These are phyloP conservation scores for Mycena vitilis DNA, from an alignment of 768 basidiomycete genomes.

Conservation along the genomic window DNA sequence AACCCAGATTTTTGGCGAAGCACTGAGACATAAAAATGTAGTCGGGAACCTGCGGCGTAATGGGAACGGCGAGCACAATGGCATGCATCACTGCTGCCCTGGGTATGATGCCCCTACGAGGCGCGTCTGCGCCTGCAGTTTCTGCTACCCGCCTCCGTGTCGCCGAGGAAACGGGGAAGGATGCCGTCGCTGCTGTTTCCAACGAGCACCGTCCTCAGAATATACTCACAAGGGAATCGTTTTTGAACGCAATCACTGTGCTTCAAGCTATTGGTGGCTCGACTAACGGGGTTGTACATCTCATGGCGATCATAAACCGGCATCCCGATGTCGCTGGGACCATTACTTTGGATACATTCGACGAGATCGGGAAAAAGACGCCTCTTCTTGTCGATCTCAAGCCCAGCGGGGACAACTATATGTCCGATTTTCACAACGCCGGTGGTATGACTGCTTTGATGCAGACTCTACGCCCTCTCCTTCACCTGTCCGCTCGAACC, in stretches of 20 bases:
- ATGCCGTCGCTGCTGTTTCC: conserved; percentile 31
- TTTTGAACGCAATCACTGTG: conserved; percentile 73
- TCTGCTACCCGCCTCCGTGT: conserved; percentile 35
- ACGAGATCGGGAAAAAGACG: conserved; percentile 35
- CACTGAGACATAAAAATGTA: conserved; percentile 6
- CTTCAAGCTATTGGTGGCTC: conserved; percentile 71
- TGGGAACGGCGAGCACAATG: conserved; percentile 38
- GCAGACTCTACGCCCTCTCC: conserved; percentile 67
- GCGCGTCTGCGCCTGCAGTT: conserved; percentile 36
- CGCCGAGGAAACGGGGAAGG: conserved; percentile 34
- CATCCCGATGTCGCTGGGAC: conserved; percentile 61
- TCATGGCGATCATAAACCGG: conserved; percentile 66
- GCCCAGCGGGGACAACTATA: conserved; percentile 70
- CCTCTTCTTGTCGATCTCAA: conserved; percentile 44
- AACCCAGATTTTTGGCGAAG: background rate
- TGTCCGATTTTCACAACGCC: conserved; percentile 72
- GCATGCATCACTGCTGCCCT: conserved; percentile 34
- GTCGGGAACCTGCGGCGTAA: conserved; percentile 36
- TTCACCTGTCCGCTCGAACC: conserved; percentile 67
- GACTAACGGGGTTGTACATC: conserved; percentile 72
- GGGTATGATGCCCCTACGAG: conserved; percentile 35
- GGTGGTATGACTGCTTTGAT: conserved; percentile 70
- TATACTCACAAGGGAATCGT: conserved; percentile 70
- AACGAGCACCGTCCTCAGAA: conserved; percentile 30
- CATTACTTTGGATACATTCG: conserved; percentile 33